A percentile compares a stretch with the other conserved stretches of the same genome.
These are phyloP conservation scores for Talaromyces sp. DNA, from an alignment of 2,329 filamentous ascomycete species.

Conservation along the genomic window DNA sequence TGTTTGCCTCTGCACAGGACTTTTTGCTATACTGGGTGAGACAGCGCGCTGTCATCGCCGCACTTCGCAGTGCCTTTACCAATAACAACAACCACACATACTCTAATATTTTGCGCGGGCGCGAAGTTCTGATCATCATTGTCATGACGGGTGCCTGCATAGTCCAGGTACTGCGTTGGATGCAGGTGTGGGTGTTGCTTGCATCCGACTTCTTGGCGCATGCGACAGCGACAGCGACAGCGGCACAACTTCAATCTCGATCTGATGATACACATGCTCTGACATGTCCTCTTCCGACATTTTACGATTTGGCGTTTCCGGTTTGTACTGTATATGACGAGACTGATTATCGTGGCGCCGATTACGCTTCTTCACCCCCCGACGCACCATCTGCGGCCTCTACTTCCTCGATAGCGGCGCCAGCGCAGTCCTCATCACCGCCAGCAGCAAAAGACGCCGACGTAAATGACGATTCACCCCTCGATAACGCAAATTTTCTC, in stretches of 20 bases:
- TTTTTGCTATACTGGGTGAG: conserved; percentile 15
- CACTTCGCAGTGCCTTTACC: conserved; percentile 11
- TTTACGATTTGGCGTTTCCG: conserved; percentile 4
- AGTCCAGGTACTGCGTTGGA: conserved; percentile 15
- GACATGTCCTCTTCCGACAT: conserved; percentile 4
- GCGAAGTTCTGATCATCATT: conserved; percentile 5
- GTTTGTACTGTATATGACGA: conserved; percentile 15
- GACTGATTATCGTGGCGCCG: neutral
- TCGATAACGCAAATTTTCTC: conserved; percentile 78
- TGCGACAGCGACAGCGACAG: neutral
- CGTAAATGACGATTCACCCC: conserved; percentile 55
- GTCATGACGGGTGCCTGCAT: conserved; percentile 10
- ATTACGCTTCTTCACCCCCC: neutral
- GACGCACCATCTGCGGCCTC: conserved; percentile 9
- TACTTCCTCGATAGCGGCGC: conserved; percentile 4
- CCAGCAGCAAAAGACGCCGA: conserved; percentile 21
- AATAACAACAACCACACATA: conserved; percentile 3
- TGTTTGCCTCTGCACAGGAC: conserved; percentile 13
- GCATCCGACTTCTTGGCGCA: conserved; percentile 15
- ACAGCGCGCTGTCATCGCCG: conserved; percentile 17
- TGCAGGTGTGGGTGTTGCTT: conserved; percentile 19
- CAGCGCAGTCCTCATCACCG: neutral
- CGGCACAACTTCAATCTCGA: neutral
- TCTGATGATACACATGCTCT: neutral
- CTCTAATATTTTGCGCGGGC: conserved; percentile 9